phyloP scores from a whole-genome alignment of 768 basidiomycete species.

The Psilocybe sp. region DNA sequence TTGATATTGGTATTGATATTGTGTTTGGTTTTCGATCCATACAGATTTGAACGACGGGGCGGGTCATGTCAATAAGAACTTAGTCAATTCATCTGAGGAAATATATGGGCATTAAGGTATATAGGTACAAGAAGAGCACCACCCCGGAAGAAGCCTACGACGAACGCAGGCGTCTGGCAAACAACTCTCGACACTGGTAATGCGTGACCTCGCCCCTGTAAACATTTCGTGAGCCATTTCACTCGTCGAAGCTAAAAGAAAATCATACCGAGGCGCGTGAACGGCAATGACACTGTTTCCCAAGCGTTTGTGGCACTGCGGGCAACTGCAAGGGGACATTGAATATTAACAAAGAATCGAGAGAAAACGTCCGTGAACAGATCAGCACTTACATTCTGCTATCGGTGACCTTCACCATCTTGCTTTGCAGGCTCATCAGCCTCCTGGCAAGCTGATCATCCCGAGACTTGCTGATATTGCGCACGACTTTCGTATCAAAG shows the following conservation, averaged over 20 bases:
- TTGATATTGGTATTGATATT: too few relatives aligned
- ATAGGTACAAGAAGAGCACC: too few relatives aligned
- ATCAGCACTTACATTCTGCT: slow-evolving; percentile 75
- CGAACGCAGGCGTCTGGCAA: slow-evolving; percentile 48
- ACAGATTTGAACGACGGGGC: too few relatives aligned
- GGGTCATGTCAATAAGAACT: too few relatives aligned
- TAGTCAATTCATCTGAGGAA: too few relatives aligned
- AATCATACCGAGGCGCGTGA: slow-evolving; percentile 75
- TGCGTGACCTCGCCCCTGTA: slow-evolving; percentile 92
- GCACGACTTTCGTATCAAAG: slow-evolving; percentile 68
- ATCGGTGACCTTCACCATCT: slow-evolving; percentile 86
- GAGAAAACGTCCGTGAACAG: slow-evolving; percentile 7
- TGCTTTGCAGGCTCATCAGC: slow-evolving; percentile 74
- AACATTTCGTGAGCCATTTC: background rate
- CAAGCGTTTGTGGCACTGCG: slow-evolving; percentile 91
- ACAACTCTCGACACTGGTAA: slow-evolving; percentile 90
- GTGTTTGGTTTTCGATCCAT: too few relatives aligned
- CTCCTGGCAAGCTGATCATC: slow-evolving; percentile 72
- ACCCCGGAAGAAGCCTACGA: too few relatives aligned
- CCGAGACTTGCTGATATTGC: slow-evolving; percentile 69
- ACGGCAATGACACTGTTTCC: slow-evolving; percentile 94
- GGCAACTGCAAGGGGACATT: slow-evolving; percentile 58
- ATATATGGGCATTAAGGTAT: too few relatives aligned
- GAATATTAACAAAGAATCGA: background rate
- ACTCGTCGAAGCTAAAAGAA: background rate